A percentile compares a stretch with the other conserved stretches of the same genome.
These are phyloP conservation scores for Xylariaceae sp. DNA, from an alignment of 2,329 filamentous ascomycete genomes.

Conservation along the genomic window DNA sequence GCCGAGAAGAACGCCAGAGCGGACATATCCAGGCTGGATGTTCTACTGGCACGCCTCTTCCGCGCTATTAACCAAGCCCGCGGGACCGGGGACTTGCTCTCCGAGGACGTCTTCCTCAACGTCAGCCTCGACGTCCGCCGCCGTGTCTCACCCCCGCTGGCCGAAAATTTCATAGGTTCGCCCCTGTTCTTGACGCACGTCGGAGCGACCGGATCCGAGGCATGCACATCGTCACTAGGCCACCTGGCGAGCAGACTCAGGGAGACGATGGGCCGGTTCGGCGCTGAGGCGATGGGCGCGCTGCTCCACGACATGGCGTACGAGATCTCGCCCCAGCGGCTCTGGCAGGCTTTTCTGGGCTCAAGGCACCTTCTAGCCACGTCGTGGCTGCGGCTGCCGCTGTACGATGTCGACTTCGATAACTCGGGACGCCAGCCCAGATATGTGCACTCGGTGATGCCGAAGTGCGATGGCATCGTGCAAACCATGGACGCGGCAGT, in stretches of 20 bases:
- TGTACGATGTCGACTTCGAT: slow-evolving; percentile 38
- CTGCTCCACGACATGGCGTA: slow-evolving; percentile 34
- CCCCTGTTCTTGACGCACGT: slow-evolving; percentile 34
- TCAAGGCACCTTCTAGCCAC: slow-evolving; percentile 33
- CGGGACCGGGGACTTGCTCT: not conserved
- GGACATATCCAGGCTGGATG: slow-evolving; percentile 34
- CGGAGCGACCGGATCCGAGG: slow-evolving; percentile 9
- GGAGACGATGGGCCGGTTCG: slow-evolving; percentile 27
- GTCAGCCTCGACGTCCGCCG: slow-evolving; percentile 32
- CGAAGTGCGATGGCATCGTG: slow-evolving; percentile 32
- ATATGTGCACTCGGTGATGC: slow-evolving; percentile 36
- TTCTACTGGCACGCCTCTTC: slow-evolving; percentile 39
- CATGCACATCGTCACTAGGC: slow-evolving; percentile 11
- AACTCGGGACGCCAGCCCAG: slow-evolving; percentile 7
- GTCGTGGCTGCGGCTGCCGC: slow-evolving; percentile 31
- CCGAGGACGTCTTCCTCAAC: slow-evolving; percentile 30
- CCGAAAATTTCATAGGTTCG: slow-evolving; percentile 35
- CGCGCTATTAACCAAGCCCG: slow-evolving; percentile 34
- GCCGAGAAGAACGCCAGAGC: slow-evolving; percentile 4
- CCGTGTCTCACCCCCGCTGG: slow-evolving; percentile 31
- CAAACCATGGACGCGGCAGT: slow-evolving; percentile 31
- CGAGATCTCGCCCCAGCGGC: slow-evolving; percentile 36
- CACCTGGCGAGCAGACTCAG: slow-evolving; percentile 27
- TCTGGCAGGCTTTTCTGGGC: slow-evolving; percentile 41
- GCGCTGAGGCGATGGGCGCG: slow-evolving; percentile 28